A percentile compares a stretch with the other conserved stretches of the same genome.
Evolutionary conservation across 768 basidiomycete genomes (phyloP).

Genomic region (Suillus brevipes): DNA sequence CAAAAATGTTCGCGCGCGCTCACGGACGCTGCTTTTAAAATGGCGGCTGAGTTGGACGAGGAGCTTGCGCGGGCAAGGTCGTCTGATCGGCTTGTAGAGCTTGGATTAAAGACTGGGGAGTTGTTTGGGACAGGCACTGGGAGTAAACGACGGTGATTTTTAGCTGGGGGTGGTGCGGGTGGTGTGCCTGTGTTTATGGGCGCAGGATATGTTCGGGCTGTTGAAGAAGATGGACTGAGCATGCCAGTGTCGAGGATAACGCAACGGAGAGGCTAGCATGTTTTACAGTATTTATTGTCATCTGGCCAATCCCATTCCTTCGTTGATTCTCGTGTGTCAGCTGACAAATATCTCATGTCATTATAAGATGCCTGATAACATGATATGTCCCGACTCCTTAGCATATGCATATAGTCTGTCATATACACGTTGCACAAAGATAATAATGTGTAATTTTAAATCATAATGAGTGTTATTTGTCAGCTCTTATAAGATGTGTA

Average conservation of each 20-base stretch:
- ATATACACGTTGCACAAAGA: slow-evolving; percentile 12
- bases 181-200: slow-evolving; percentile 73
- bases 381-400: not conserved
- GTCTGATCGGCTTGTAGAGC: slow-evolving; percentile 39
- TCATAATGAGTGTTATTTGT: not conserved
- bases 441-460: not conserved
- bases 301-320: not conserved
- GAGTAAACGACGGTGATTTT: slow-evolving; percentile 57
- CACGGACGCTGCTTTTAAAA: slow-evolving; percentile 9
- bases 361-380: not conserved
- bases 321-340: not conserved
- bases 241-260: slow-evolving; percentile 26
- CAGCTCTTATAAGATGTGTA: not conserved
- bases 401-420: not conserved
- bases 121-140: slow-evolving; percentile 53
- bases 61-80: slow-evolving; percentile 53
- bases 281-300: not conserved
- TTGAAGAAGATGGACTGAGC: slow-evolving; percentile 28
- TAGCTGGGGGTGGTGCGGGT: slow-evolving; percentile 75
- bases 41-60: slow-evolving; percentile 61
- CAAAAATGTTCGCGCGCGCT: too few species aligned
- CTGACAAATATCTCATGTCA: not conserved
- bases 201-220: slow-evolving; percentile 64
- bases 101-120: slow-evolving; percentile 43
- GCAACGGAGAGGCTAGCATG: slow-evolving; percentile 17